phyloP scores from a whole-genome alignment of 164 flowering plant genomes.

The Nelumbo lutea region DNA sequence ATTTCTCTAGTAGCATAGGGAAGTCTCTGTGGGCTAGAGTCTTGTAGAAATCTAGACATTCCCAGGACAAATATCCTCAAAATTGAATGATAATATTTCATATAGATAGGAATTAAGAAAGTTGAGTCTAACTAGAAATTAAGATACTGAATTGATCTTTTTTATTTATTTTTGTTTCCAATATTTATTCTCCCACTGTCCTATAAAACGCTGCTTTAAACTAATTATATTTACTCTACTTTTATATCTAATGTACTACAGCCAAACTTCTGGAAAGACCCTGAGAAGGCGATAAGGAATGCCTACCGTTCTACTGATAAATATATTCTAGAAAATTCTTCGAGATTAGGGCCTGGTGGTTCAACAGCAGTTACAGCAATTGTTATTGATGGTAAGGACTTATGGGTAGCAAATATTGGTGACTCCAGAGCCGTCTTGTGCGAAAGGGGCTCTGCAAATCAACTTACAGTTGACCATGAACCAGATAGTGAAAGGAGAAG shows the following conservation, averaged over 20 bases:
- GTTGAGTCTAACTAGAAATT: too few relatives aligned
- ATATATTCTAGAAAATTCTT: conserved; percentile 40
- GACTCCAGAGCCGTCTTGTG: conserved; percentile 67
- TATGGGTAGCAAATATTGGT: conserved; percentile 66
- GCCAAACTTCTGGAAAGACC: conserved; percentile 62
- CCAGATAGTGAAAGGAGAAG: conserved; percentile 49
- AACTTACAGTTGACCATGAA: conserved; percentile 65
- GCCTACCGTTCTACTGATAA: conserved; percentile 56
- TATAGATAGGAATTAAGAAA: too few relatives aligned
- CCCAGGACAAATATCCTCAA: too few relatives aligned
- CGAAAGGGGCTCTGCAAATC: conserved; percentile 44
- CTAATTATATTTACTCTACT: not conserved
- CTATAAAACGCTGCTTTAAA: not conserved
- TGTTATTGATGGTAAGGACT: conserved; percentile 51
- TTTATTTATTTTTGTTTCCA: not conserved
- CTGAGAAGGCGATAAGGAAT: conserved; percentile 43
- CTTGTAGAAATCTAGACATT: too few relatives aligned
- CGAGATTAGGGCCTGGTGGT: conserved; percentile 59
- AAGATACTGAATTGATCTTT: not conserved
- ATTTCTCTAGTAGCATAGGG: too few relatives aligned
- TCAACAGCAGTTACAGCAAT: conserved; percentile 78
- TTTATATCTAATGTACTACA: conserved; percentile 16
- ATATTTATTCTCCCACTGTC: not conserved
- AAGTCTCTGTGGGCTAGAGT: too few relatives aligned
- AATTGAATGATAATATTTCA: too few relatives aligned